Conservation (phyloP, 495 filamentous ascomycete species). For the Neurospora sp. region DNA sequence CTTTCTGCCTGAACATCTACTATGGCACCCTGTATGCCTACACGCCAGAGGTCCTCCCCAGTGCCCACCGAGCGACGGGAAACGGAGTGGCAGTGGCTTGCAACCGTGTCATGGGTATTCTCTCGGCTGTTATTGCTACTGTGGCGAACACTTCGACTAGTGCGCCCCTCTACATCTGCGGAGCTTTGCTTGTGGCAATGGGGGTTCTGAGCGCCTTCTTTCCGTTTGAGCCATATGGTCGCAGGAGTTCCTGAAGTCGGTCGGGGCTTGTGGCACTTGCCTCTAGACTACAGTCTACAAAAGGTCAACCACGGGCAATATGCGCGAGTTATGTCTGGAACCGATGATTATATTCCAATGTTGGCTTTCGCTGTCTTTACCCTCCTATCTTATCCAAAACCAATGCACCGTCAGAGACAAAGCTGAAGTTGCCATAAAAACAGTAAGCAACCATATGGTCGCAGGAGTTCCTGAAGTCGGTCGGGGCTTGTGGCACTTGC, state of each 20-base stretch:
- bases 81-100: constrained; percentile 59
- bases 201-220: constrained; percentile 48
- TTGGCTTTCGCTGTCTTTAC: not conserved
- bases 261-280: not conserved
- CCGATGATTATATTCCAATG: not conserved
- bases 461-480: no score
- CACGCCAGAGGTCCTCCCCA: constrained; percentile 50
- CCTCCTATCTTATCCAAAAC: not conserved
- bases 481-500: no score
- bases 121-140: constrained; percentile 55
- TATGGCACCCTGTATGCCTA: constrained; percentile 64
- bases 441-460: not conserved
- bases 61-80: constrained; percentile 58
- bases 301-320: not conserved
- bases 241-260: constrained; percentile 49
- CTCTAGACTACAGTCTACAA: not conserved
- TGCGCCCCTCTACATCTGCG: constrained; percentile 61
- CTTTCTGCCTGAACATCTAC: constrained; percentile 59
- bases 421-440: not conserved
- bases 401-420: not conserved
- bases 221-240: constrained; percentile 63
- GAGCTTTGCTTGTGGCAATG: constrained; percentile 55
- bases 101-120: constrained; percentile 63
- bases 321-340: not conserved
- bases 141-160: constrained; percentile 46